These are phyloP conservation scores for Paramyrothecium roridum DNA, from an alignment of 2,329 filamentous ascomycete species.

Conservation along the genomic window DNA sequence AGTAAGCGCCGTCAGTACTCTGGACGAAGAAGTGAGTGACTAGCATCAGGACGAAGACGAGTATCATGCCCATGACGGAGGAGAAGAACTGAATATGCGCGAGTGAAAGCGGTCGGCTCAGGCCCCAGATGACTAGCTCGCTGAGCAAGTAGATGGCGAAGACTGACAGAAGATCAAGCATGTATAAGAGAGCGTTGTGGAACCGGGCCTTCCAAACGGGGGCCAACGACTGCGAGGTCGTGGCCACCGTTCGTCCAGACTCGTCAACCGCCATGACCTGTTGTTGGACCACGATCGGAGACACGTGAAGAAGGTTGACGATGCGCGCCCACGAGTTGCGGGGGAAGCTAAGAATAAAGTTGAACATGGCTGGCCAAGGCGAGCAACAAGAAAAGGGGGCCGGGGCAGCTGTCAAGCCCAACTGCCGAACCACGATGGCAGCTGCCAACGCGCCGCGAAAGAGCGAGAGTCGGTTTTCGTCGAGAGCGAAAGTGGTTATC, in stretches of 20 bases:
- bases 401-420: too few relatives aligned
- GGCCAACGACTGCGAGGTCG: not conserved
- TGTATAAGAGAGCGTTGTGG: slow-evolving; percentile 1
- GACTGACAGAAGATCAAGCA: slow-evolving; percentile 24
- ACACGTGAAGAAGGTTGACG: not conserved
- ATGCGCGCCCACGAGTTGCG: not conserved
- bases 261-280: not conserved
- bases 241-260: not conserved
- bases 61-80: slow-evolving; percentile 44
- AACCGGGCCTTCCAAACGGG: not conserved
- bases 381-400: too few relatives aligned
- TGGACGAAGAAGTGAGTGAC: slow-evolving; percentile 11
- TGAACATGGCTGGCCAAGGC: too few relatives aligned
- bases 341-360: too few relatives aligned
- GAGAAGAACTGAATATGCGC: slow-evolving; percentile 40
- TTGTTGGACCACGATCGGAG: not conserved
- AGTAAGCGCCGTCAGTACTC: slow-evolving; percentile 22
- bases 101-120: slow-evolving; percentile 31
- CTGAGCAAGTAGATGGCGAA: slow-evolving; percentile 34
- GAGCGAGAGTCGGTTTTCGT: too few relatives aligned
- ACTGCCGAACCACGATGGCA: too few relatives aligned
- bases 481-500: too few relatives aligned
- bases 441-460: too few relatives aligned
- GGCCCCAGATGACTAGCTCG: slow-evolving; percentile 43
- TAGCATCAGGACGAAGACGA: slow-evolving; percentile 33